Conservation (phyloP, 768 basidiomycete genomes). For the Suillus plorans region DNA sequence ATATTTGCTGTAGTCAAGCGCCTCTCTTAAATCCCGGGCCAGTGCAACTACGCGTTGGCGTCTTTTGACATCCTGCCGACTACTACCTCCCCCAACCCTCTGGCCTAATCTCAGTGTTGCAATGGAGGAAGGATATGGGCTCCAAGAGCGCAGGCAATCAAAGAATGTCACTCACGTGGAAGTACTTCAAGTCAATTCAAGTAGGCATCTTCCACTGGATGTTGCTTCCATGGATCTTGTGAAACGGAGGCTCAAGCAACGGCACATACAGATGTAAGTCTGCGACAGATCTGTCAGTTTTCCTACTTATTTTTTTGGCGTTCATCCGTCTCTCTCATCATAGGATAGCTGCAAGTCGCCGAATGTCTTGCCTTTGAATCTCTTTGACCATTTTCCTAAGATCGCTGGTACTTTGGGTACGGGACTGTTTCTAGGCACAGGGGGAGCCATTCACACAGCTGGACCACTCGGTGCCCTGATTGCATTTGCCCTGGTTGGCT, state of each 20-base stretch:
- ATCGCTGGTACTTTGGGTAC: slow-evolving; percentile 77
- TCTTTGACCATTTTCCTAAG: slow-evolving; percentile 26
- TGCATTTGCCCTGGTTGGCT: slow-evolving; percentile 62
- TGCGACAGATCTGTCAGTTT: not conserved
- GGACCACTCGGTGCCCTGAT: slow-evolving; percentile 69
- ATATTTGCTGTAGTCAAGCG: not conserved
- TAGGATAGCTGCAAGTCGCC: slow-evolving; percentile 59
- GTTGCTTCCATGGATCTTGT: slow-evolving; percentile 65
- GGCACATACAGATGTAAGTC: slow-evolving; percentile 75
- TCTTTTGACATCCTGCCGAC: not conserved
- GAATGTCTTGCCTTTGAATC: not conserved
- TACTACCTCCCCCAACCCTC: too few relatives aligned
- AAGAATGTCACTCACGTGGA: not conserved
- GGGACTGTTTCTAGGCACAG: slow-evolving; percentile 72
- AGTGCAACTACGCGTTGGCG: not conserved
- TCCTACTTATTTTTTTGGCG: not conserved
- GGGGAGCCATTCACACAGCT: slow-evolving; percentile 55
- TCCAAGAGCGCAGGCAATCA: not conserved
- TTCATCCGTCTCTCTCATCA: slow-evolving; percentile 1
- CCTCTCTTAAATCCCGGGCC: not conserved
- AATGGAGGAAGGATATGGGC: not conserved
- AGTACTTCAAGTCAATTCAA: not conserved
- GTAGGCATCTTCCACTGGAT: slow-evolving; percentile 25
- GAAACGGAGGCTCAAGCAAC: slow-evolving; percentile 69
- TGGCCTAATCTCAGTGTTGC: not conserved